phyloP scores from a whole-genome alignment of 2,329 filamentous ascomycete species.

The Penicillium sp. region DNA sequence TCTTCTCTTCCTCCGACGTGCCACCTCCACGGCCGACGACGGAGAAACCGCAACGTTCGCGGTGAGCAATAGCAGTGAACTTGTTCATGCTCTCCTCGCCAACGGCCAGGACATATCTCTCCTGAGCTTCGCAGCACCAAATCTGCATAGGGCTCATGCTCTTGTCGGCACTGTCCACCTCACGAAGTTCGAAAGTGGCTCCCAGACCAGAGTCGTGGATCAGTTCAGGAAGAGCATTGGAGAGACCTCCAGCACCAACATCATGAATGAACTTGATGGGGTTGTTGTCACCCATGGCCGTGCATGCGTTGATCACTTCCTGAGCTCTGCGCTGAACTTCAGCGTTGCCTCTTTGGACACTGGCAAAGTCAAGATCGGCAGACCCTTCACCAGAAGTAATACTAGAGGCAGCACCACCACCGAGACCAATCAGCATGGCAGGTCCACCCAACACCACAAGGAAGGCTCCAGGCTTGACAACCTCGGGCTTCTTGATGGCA shows the following conservation, averaged over 20 bases:
- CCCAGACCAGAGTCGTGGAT: constrained; percentile 87
- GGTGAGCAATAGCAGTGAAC: constrained; percentile 59
- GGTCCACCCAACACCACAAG: constrained; percentile 89
- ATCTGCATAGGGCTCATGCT: constrained; percentile 94
- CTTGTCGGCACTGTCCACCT: constrained; percentile 79
- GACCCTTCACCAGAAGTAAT: constrained; percentile 79
- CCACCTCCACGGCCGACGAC: constrained; percentile 71
- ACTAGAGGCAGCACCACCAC: constrained; percentile 88
- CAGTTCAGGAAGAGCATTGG: constrained; percentile 75
- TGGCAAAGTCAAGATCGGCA: constrained; percentile 89
- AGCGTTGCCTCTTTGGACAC: constrained; percentile 91
- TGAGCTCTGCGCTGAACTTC: constrained; percentile 92
- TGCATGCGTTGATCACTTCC: constrained; percentile 94
- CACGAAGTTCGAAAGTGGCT: constrained; percentile 85
- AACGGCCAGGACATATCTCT: constrained; percentile 86
- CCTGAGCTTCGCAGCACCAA: constrained; percentile 95
- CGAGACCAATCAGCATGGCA: constrained; percentile 94
- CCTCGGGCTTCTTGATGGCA: constrained; percentile 69
- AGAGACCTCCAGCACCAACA: constrained; percentile 84
- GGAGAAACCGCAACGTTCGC: constrained; percentile 87
- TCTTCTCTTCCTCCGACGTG: constrained; percentile 57
- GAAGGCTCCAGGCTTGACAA: constrained; percentile 82
- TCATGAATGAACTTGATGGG: constrained; percentile 97
- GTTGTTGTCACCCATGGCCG: constrained; percentile 70
- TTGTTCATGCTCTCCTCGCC: constrained; percentile 68